A percentile compares a stretch with the other conserved stretches of the same genome.
These are phyloP conservation scores for Coleophoma cylindrospora DNA, from an alignment of 2,329 filamentous ascomycete species.

Conservation along the genomic window DNA sequence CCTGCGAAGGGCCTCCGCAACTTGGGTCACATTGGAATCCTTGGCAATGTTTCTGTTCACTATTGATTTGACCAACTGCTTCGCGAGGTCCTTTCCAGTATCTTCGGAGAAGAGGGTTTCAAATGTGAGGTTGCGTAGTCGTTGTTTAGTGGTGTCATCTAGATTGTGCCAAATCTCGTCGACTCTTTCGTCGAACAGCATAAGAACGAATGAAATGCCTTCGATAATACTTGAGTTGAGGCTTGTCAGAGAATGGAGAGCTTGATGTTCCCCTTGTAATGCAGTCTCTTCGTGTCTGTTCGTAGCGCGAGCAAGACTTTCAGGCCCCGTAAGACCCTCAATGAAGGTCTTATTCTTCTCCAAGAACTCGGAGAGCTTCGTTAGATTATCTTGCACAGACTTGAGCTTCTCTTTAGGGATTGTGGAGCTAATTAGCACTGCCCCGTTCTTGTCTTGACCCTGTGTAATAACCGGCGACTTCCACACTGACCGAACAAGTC, in stretches of 20 bases:
- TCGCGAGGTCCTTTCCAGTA: conserved; percentile 82
- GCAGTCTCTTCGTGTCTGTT: conserved; percentile 89
- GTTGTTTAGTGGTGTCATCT: conserved; percentile 62
- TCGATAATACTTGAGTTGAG: conserved; percentile 90
- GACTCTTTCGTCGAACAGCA: conserved; percentile 90
- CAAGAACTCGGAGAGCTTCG: conserved; percentile 75
- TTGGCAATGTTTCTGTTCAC: conserved; percentile 97
- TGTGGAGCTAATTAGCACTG: conserved; percentile 60
- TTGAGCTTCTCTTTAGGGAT: conserved; percentile 65
- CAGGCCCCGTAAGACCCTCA: conserved; percentile 86
- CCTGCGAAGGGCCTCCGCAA: conserved; percentile 87
- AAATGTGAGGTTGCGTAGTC: conserved; percentile 75
- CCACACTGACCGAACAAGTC: conserved; percentile 88
- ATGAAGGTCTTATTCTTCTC: conserved; percentile 86
- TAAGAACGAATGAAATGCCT: conserved; percentile 91
- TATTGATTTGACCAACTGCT: conserved; percentile 93
- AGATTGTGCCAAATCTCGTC: conserved; percentile 80
- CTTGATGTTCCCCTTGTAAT: conserved; percentile 89
- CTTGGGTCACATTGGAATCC: conserved; percentile 94
- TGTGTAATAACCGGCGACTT: conserved; percentile 66
- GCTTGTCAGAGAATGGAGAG: conserved; percentile 78
- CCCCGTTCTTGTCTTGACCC: conserved; percentile 44
- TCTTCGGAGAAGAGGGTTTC: conserved; percentile 79
- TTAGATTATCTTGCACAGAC: conserved; percentile 73
- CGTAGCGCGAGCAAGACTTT: conserved; percentile 70